These are phyloP conservation scores for Penicillium hesseltinei DNA, from an alignment of 2,329 filamentous ascomycete species.

Conservation along the genomic window DNA sequence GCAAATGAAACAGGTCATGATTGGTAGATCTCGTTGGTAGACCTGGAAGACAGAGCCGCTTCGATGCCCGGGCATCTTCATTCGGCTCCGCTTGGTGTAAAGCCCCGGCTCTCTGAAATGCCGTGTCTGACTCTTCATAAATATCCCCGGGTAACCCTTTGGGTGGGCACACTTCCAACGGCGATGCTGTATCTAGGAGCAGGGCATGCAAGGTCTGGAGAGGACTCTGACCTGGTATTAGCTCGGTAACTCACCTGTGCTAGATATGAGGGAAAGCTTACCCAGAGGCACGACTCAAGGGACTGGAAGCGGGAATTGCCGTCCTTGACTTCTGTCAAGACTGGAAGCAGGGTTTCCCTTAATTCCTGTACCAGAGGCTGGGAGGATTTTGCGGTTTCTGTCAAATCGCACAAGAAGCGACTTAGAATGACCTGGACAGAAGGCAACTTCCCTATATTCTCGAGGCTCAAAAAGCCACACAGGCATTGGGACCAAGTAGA, in stretches of 20 bases:
- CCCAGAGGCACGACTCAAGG: constrained; percentile 34
- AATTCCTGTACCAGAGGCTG: constrained; percentile 21
- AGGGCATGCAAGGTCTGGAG: constrained; percentile 20
- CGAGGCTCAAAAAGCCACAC: constrained; percentile 29
- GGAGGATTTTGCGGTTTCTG: constrained; percentile 20
- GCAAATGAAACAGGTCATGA: constrained; percentile 27
- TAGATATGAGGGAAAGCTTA: constrained; percentile 16
- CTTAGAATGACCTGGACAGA: constrained; percentile 32
- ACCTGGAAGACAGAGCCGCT: constrained; percentile 35
- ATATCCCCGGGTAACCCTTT: not conserved
- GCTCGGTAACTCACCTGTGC: not conserved
- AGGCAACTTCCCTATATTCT: constrained; percentile 22
- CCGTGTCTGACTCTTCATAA: not conserved
- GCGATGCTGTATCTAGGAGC: constrained; percentile 1
- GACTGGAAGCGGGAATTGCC: constrained; percentile 16
- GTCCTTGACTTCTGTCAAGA: constrained; percentile 25
- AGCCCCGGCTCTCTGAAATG: constrained; percentile 11
- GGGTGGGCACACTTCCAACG: not conserved
- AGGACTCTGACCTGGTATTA: constrained; percentile 25
- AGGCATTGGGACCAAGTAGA: constrained; percentile 33
- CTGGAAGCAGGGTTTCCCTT: constrained; percentile 28
- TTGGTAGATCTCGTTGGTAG: constrained; percentile 37
- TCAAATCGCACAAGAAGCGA: constrained; percentile 30
- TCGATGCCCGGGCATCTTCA: constrained; percentile 30
- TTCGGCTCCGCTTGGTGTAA: constrained; percentile 13